Evolutionary conservation across 345 rosid genomes (phyloP).

Genomic region (Salix udensis): DNA sequence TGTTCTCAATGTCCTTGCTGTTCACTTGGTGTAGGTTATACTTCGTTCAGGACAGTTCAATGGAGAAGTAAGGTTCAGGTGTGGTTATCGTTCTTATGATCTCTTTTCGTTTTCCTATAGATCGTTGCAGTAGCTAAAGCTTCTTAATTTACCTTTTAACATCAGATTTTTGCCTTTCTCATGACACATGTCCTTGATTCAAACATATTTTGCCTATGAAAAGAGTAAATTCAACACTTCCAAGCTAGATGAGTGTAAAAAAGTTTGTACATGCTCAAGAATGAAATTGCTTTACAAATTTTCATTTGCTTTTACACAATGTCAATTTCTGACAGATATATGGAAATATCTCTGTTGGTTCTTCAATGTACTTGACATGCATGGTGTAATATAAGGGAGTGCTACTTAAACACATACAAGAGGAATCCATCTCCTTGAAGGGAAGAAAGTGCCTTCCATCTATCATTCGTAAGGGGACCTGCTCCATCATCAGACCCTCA

Average conservation of each 20-base stretch:
- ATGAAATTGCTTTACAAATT: not conserved
- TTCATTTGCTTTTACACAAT: not conserved
- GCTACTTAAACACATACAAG: too few relatives aligned
- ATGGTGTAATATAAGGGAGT: too few relatives aligned
- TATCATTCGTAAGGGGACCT: too few relatives aligned
- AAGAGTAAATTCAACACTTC: not conserved
- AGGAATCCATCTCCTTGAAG: too few relatives aligned
- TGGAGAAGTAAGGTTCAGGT: slow-evolving; percentile 88
- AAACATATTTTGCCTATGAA: not conserved
- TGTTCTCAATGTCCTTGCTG: slow-evolving; percentile 1
- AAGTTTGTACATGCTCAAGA: not conserved
- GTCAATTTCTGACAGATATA: too few relatives aligned
- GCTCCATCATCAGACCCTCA: too few relatives aligned
- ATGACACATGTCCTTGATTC: not conserved
- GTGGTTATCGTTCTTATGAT: slow-evolving; percentile 14
- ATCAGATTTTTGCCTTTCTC: not conserved
- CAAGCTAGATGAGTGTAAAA: not conserved
- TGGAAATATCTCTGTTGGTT: too few relatives aligned
- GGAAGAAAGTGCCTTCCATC: too few relatives aligned
- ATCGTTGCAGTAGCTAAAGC: not conserved
- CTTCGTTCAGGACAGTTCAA: slow-evolving; percentile 69
- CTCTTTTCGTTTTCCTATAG: not conserved
- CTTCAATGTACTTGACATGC: too few relatives aligned
- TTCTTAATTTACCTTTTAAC: not conserved
- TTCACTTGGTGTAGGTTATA: slow-evolving; percentile 48